Conservation (phyloP, 306 rosid genomes). For the Astragalus membranaceus region DNA sequence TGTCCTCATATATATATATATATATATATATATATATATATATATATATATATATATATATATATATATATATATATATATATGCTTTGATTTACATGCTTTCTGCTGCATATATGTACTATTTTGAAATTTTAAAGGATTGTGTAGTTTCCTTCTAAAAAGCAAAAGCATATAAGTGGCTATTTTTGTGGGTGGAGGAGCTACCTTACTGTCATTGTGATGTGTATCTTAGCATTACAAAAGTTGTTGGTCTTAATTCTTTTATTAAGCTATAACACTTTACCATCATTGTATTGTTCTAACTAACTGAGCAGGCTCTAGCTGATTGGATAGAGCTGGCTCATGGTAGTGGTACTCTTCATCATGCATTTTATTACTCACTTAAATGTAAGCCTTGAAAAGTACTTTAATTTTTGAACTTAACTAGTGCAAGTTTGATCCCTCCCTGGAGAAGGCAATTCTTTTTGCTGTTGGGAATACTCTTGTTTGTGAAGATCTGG, state of each 20-base stretch:
- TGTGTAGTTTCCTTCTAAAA: background rate
- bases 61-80: too few species aligned
- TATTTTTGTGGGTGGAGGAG: background rate
- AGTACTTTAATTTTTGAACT: conserved; percentile 40
- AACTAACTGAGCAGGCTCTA: too few species aligned
- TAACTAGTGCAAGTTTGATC: conserved; percentile 81
- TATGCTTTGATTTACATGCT: background rate
- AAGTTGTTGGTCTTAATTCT: background rate
- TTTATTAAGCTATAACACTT: background rate
- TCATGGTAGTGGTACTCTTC: too few species aligned
- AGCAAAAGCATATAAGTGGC: background rate
- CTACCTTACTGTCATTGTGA: background rate
- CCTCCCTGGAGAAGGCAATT: conserved; percentile 92
- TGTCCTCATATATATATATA: too few species aligned
- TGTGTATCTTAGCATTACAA: background rate
- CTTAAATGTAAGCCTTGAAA: background rate
- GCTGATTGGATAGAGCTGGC: too few species aligned
- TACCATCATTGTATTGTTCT: background rate
- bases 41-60: too few species aligned
- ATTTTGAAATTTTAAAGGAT: background rate
- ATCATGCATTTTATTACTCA: background rate
- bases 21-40: too few species aligned
- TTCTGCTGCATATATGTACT: background rate
- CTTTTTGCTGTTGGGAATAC: conserved; percentile 94
- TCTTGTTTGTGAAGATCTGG: conserved; percentile 92